Conservation (phyloP, 495 filamentous ascomycete species). For the Aspergillus diversus region DNA sequence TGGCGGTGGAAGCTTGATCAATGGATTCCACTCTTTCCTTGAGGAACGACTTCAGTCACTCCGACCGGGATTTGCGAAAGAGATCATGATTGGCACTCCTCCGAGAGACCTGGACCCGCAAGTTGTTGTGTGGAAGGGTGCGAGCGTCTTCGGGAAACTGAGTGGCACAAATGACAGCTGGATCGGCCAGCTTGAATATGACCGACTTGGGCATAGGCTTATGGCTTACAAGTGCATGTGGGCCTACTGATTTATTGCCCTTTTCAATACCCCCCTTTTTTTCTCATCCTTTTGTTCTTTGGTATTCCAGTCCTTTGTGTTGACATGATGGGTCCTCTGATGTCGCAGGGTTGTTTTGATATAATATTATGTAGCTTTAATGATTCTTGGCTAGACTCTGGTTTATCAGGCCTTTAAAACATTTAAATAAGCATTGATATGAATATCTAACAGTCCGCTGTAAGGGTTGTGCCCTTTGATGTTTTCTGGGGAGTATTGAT, state of each 20-base stretch:
- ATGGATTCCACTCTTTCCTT: conserved; percentile 72
- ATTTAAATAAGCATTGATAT: background rate
- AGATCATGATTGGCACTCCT: conserved; percentile 85
- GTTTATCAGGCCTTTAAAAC: background rate
- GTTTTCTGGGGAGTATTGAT: background rate
- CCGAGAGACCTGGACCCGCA: conserved; percentile 93
- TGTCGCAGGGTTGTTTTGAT: conserved; percentile 6
- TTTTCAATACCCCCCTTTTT: conserved; percentile 9
- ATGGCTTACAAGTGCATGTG: conserved; percentile 90
- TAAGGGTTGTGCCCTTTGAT: background rate
- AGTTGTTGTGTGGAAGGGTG: conserved; percentile 96
- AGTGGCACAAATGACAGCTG: conserved; percentile 86
- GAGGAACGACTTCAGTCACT: conserved; percentile 76
- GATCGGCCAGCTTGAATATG: conserved; percentile 87
- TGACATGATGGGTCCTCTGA: conserved; percentile 1
- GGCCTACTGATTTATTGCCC: conserved; percentile 54
- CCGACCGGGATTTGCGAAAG: conserved; percentile 71
- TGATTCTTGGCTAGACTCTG: conserved; percentile 15
- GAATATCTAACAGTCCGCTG: background rate
- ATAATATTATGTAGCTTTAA: conserved; percentile 19
- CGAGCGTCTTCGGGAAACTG: conserved; percentile 94
- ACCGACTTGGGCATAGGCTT: conserved; percentile 77
- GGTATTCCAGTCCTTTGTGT: conserved; percentile 14
- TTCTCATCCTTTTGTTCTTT: conserved; percentile 16
- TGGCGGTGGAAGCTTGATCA: conserved; percentile 83